Conservation (phyloP, 176 grass and related monocot genomes). For the Saccharum officinarum region DNA sequence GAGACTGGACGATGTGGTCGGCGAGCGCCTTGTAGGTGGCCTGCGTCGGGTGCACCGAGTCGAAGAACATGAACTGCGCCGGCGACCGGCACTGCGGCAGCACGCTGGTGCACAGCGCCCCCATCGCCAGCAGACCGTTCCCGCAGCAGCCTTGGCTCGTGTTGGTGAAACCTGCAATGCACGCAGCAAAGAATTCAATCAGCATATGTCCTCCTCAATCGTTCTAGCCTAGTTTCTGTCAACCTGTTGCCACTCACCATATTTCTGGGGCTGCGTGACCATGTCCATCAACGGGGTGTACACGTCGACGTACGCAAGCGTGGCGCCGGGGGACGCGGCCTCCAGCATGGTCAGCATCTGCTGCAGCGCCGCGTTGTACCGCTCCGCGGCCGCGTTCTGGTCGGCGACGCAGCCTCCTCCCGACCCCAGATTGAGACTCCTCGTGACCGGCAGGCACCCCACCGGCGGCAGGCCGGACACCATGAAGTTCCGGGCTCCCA, state of each 20-base stretch:
- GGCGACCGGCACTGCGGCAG: conserved; percentile 42
- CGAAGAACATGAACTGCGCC: conserved; percentile 54
- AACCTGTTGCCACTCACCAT: conserved; percentile 28
- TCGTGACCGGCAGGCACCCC: conserved; percentile 60
- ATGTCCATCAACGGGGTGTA: conserved; percentile 58
- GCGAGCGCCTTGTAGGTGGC: conserved; percentile 53
- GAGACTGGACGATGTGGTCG: conserved; percentile 34
- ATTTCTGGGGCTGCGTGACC: conserved; percentile 41
- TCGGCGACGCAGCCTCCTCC: conserved; percentile 28
- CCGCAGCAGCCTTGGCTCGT: conserved; percentile 48
- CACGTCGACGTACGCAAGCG: conserved; percentile 41
- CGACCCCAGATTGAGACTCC: background rate
- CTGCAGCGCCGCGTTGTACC: conserved; percentile 47
- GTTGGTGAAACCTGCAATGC: conserved; percentile 44
- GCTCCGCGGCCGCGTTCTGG: conserved; percentile 27
- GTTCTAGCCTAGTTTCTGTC: background rate
- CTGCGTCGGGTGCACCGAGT: conserved; percentile 67
- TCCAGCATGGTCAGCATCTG: conserved; percentile 26
- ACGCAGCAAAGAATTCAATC: background rate
- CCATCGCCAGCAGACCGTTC: conserved; percentile 42
- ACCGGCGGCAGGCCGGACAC: conserved; percentile 53
- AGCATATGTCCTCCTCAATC: background rate
- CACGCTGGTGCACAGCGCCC: conserved; percentile 34
- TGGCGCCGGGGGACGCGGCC: background rate
- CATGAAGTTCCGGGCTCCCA: conserved; percentile 48